A percentile compares a stretch with the other conserved stretches of the same genome.
Conservation (phyloP, 371 early-diverging fungal genomes). For the Paraphysoderma sedebokerense region DNA sequence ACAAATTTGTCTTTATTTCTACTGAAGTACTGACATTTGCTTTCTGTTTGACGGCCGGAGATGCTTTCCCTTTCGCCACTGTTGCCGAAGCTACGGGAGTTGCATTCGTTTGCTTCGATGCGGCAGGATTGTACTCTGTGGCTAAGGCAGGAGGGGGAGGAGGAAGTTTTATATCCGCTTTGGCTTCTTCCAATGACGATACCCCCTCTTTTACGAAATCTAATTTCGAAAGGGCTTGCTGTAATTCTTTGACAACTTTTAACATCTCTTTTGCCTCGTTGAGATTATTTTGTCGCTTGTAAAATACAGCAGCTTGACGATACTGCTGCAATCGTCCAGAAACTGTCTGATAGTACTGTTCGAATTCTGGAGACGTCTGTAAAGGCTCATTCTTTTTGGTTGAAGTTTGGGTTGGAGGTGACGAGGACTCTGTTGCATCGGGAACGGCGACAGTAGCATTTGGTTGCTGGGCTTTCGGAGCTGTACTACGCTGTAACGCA, state of each 20-base stretch:
- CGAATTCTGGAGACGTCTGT: too few species aligned
- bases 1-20: conserved; percentile 7
- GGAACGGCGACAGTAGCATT: too few species aligned
- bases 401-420: too few species aligned
- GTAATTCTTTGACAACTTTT: conserved; percentile 19
- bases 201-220: conserved; percentile 19
- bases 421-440: too few species aligned
- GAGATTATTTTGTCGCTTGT: conserved; percentile 30
- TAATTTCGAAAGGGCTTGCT: conserved; percentile 15
- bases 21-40: background rate
- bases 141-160: conserved; percentile 18
- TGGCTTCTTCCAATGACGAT: conserved; percentile 12
- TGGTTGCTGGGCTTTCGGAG: too few species aligned
- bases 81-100: conserved; percentile 2
- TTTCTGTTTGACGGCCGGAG: conserved; percentile 8
- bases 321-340: conserved; percentile 29
- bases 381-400: too few species aligned
- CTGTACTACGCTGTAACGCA: too few species aligned
- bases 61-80: conserved; percentile 4
- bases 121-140: background rate
- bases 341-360: too few species aligned
- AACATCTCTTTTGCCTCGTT: conserved; percentile 34
- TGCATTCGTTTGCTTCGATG: background rate
- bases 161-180: conserved; percentile 19
- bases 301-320: conserved; percentile 37